Conservation (phyloP, 805 yeast species). For the Ogataea ramenticola region DNA sequence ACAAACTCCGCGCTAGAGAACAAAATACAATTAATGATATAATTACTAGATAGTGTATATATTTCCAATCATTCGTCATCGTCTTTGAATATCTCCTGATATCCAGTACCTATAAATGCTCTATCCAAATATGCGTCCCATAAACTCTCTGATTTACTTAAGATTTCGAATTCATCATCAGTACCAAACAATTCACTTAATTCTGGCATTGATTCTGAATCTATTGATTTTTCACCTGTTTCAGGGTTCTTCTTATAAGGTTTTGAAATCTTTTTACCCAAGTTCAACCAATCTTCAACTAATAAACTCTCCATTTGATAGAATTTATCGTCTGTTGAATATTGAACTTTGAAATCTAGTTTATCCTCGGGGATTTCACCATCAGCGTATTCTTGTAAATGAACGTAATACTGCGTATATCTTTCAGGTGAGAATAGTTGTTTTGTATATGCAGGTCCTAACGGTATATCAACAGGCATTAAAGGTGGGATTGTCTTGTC, state of each 20-base stretch:
- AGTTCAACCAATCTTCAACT: slow-evolving; percentile 54
- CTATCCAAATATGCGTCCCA: slow-evolving; percentile 54
- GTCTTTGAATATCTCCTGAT: slow-evolving; percentile 38
- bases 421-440: slow-evolving; percentile 68
- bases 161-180: slow-evolving; percentile 1
- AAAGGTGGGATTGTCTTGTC: slow-evolving; percentile 60
- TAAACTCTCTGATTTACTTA: slow-evolving; percentile 23
- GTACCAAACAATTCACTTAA: neutral
- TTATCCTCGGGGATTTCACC: slow-evolving; percentile 16
- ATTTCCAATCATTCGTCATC: too few species aligned
- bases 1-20: too few species aligned
- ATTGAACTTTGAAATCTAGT: slow-evolving; percentile 53
- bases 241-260: slow-evolving; percentile 5
- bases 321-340: slow-evolving; percentile 56
- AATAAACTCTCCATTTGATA: slow-evolving; percentile 47
- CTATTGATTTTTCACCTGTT: neutral
- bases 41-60: too few species aligned
- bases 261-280: slow-evolving; percentile 47
- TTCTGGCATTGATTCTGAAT: neutral
- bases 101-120: slow-evolving; percentile 60
- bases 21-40: too few species aligned
- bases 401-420: slow-evolving; percentile 70
- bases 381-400: slow-evolving; percentile 32
- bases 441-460: slow-evolving; percentile 73
- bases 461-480: slow-evolving; percentile 43